Evolutionary conservation across 2,329 filamentous ascomycete genomes (phyloP).

Genomic region (Juglanconis oblonga): DNA sequence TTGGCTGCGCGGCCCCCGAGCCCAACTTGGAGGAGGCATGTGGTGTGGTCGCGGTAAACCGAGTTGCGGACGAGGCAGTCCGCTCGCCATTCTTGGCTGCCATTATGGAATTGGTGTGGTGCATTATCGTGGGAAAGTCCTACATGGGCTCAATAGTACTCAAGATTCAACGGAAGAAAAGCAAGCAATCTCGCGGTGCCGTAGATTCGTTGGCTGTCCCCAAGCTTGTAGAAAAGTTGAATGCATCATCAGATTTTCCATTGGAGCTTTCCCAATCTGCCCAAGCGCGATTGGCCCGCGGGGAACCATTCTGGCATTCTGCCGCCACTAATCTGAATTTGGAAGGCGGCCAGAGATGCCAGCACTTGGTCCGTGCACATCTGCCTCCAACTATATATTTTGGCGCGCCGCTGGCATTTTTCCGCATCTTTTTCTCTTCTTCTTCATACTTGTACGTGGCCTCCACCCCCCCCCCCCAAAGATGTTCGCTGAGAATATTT

Average conservation of each 20-base stretch:
- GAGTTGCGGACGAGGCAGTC: conserved; percentile 75
- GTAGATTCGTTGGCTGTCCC: not conserved
- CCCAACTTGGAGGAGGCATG: conserved; percentile 64
- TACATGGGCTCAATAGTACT: not conserved
- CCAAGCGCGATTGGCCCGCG: conserved; percentile 1
- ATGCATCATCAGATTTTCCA: conserved; percentile 13
- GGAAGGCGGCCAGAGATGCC: not conserved
- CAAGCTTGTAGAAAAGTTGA: conserved; percentile 1
- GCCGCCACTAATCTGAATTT: not conserved
- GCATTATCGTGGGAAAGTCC: not conserved
- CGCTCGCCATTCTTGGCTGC: conserved; percentile 34
- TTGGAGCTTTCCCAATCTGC: not conserved
- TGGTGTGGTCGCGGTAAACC: conserved; percentile 68
- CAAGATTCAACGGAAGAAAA: not conserved
- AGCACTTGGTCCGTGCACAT: not conserved
- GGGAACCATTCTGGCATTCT: not conserved
- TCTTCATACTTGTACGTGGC: not conserved
- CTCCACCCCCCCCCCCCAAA: not conserved
- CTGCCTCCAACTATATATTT: not conserved
- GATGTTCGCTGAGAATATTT: not conserved
- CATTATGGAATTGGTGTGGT: not conserved
- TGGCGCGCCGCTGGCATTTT: not conserved
- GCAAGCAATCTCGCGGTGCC: not conserved
- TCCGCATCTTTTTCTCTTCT: not conserved
- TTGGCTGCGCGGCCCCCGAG: conserved; percentile 30